phyloP scores from a whole-genome alignment of 2,329 filamentous ascomycete species.

The Paraphoma sp. region DNA sequence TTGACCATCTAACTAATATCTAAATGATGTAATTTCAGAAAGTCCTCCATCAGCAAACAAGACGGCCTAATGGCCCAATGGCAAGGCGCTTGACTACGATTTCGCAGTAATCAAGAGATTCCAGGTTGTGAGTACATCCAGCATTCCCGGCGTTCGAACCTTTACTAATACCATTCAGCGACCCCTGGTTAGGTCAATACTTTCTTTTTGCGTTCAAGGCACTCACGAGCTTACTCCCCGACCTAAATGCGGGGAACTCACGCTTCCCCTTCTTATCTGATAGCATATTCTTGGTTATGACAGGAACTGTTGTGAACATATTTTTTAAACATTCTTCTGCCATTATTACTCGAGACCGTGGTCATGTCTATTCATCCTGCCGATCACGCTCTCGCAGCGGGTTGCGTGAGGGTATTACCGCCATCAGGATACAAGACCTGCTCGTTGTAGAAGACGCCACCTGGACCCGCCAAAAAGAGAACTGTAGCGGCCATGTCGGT shows the following conservation, averaged over 20 bases:
- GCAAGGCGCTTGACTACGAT: constrained; percentile 65
- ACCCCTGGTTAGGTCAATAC: constrained; percentile 26
- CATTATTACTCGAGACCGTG: too few relatives aligned
- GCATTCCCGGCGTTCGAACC: constrained; percentile 5
- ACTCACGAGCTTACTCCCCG: too few relatives aligned
- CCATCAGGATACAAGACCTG: constrained; percentile 62
- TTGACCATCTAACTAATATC: background rate
- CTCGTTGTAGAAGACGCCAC: constrained; percentile 61
- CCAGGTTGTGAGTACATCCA: constrained; percentile 23
- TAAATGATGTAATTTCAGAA: background rate
- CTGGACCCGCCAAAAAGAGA: constrained; percentile 58
- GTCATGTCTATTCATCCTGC: background rate
- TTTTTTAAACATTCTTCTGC: too few relatives aligned
- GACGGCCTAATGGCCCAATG: constrained; percentile 57
- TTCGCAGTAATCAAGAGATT: constrained; percentile 35
- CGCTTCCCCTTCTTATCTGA: background rate
- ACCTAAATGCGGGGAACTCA: too few relatives aligned
- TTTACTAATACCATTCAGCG: constrained; percentile 9
- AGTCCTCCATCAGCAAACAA: background rate
- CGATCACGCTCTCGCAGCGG: constrained; percentile 15
- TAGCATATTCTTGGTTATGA: too few relatives aligned
- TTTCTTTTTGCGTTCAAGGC: background rate
- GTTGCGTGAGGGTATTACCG: constrained; percentile 25
- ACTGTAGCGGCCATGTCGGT: constrained; percentile 50
- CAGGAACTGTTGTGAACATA: too few relatives aligned